These are phyloP conservation scores for Cordyceps farinosa DNA, from an alignment of 2,329 filamentous ascomycete species.

Conservation along the genomic window DNA sequence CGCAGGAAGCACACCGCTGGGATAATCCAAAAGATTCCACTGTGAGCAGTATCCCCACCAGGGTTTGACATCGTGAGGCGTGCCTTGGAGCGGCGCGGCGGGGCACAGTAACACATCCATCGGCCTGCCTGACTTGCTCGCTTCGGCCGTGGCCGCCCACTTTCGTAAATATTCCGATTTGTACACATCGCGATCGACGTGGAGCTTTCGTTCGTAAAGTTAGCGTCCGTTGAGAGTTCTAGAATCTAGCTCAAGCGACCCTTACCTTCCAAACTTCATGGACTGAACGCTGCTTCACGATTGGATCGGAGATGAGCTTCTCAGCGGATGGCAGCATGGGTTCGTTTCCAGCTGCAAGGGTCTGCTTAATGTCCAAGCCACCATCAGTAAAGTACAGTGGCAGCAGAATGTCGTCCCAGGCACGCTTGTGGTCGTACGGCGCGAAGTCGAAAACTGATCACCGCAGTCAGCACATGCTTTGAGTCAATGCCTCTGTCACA, in stretches of 20 bases:
- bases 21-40: conserved; percentile 66
- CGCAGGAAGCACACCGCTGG: conserved; percentile 31
- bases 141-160: conserved; percentile 28
- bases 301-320: conserved; percentile 52
- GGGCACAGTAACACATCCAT: conserved; percentile 59
- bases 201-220: conserved; percentile 18
- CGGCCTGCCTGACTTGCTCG: neutral
- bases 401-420: conserved; percentile 39
- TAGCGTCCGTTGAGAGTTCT: neutral
- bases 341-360: conserved; percentile 49
- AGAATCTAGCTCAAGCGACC: neutral
- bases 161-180: conserved; percentile 26
- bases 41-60: conserved; percentile 61
- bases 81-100: conserved; percentile 44
- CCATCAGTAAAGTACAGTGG: conserved; percentile 54
- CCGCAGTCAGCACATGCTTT: conserved; percentile 30
- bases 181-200: conserved; percentile 31
- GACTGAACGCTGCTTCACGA: conserved; percentile 34
- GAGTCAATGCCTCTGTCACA: no score
- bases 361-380: conserved; percentile 43
- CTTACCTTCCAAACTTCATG: conserved; percentile 29
- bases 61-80: conserved; percentile 32
- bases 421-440: conserved; percentile 46
- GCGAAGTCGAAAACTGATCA: conserved; percentile 55
- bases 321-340: conserved; percentile 50